Percentiles rank a stretch among this genome's conserved stretches.
Conservation (phyloP, 2,329 filamentous ascomycete species). For the Grosmannia serpens region DNA sequence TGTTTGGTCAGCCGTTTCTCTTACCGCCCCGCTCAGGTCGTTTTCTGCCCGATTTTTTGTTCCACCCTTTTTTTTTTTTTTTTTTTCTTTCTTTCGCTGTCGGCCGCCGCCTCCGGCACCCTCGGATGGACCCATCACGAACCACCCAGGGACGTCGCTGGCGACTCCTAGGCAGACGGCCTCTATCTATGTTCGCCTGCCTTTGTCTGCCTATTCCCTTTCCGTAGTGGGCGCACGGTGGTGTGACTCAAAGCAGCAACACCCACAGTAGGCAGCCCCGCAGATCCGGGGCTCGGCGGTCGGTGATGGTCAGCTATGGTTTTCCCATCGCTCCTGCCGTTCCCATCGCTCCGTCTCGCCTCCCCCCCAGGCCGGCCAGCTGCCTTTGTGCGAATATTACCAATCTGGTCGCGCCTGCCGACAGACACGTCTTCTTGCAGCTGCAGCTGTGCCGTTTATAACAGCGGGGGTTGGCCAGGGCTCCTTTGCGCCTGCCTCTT, state of each 20-base stretch:
- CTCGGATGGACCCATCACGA: background rate
- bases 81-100: background rate
- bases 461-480: background rate
- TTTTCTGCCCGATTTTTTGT: background rate
- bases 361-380: background rate
- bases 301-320: background rate
- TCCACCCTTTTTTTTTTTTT: background rate
- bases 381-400: background rate
- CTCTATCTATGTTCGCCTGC: background rate
- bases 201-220: background rate
- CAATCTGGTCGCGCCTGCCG: background rate
- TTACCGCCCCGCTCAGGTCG: background rate
- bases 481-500: background rate
- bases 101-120: background rate
- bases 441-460: background rate
- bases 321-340: background rate
- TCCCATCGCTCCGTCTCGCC: background rate
- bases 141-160: background rate
- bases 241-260: background rate
- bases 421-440: background rate
- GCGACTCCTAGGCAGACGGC: background rate
- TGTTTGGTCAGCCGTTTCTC: background rate
- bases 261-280: background rate
- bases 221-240: background rate
- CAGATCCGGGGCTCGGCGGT: constrained; percentile 1